A percentile compares a stretch with the other conserved stretches of the same genome.
Evolutionary conservation across 1,139 yeast genomes (phyloP).

Genomic region (Blastobotrys ciferrii): DNA sequence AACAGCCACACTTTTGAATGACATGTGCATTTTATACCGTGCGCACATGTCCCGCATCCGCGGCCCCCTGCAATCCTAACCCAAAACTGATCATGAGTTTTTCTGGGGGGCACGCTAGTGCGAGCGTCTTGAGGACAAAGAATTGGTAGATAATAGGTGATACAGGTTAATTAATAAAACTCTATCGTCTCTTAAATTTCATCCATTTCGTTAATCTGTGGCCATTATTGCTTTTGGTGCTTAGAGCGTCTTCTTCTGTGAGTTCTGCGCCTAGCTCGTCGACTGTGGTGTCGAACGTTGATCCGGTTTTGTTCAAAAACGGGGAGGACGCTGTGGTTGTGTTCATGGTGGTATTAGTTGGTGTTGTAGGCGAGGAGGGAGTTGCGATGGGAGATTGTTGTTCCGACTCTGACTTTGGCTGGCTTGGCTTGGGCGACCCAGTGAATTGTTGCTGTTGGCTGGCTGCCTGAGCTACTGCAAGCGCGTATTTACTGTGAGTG

Average conservation of each 20-base stretch:
- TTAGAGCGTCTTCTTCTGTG: neutral
- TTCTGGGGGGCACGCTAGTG: too few species aligned
- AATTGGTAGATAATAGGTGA: neutral
- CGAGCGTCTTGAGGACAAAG: neutral
- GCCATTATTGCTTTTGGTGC: neutral
- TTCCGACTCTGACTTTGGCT: neutral
- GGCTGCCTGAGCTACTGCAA: conserved; percentile 15
- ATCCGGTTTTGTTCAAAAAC: neutral
- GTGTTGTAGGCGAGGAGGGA: neutral
- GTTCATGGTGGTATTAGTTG: neutral
- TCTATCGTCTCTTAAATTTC: conserved; percentile 4
- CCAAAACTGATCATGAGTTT: too few species aligned
- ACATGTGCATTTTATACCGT: too few species aligned
- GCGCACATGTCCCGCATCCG: too few species aligned
- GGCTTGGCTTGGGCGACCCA: conserved; percentile 4
- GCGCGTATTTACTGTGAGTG: conserved; percentile 15
- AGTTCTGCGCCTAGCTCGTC: neutral
- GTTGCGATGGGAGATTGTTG: neutral
- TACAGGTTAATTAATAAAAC: too few species aligned
- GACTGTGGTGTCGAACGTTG: neutral
- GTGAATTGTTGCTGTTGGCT: conserved; percentile 5
- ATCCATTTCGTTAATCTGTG: conserved; percentile 2
- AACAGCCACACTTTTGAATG: too few species aligned
- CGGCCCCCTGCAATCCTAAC: too few species aligned
- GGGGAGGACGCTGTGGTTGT: conserved; percentile 1